Percentiles rank a stretch among this genome's conserved stretches.
Conservation (phyloP, 2,329 filamentous ascomycete species). For the Ascochyta clinopodiicola region DNA sequence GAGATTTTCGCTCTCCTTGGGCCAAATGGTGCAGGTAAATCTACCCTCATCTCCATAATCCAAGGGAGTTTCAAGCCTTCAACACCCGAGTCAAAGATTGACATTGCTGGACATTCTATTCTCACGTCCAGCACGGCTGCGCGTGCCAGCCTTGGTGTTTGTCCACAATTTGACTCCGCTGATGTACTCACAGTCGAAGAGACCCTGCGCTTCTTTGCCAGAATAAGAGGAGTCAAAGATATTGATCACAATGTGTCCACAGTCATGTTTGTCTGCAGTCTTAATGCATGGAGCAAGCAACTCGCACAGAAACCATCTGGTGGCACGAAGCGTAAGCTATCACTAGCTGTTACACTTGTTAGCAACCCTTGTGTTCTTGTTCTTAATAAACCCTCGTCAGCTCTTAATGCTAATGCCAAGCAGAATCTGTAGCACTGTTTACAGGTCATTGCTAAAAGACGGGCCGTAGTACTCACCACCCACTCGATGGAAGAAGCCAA, state of each 20-base stretch:
- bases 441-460: slow-evolving; percentile 75
- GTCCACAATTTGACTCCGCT: slow-evolving; percentile 76
- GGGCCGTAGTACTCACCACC: slow-evolving; percentile 85
- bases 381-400: slow-evolving; percentile 86
- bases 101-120: slow-evolving; percentile 76
- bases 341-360: slow-evolving; percentile 87
- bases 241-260: slow-evolving; percentile 77
- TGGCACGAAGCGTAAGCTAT: slow-evolving; percentile 88
- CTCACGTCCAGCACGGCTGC: slow-evolving; percentile 69
- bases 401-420: slow-evolving; percentile 81
- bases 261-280: slow-evolving; percentile 77
- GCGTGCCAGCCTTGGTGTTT: slow-evolving; percentile 79
- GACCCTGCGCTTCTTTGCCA: slow-evolving; percentile 84
- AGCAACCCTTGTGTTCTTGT: slow-evolving; percentile 89
- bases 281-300: slow-evolving; percentile 70
- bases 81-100: slow-evolving; percentile 69
- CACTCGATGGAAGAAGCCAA: slow-evolving; percentile 94
- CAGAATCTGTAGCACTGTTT: slow-evolving; percentile 92
- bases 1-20: no score
- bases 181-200: slow-evolving; percentile 88
- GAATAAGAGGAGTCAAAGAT: slow-evolving; percentile 76
- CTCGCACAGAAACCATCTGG: slow-evolving; percentile 82
- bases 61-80: slow-evolving; percentile 80
- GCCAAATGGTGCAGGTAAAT: slow-evolving; percentile 92
- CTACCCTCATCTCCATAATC: slow-evolving; percentile 84